Percentiles rank a stretch among this genome's conserved stretches.
Evolutionary conservation across 495 filamentous ascomycete genomes (phyloP).

Genomic region (Trichoderma asperelloides): DNA sequence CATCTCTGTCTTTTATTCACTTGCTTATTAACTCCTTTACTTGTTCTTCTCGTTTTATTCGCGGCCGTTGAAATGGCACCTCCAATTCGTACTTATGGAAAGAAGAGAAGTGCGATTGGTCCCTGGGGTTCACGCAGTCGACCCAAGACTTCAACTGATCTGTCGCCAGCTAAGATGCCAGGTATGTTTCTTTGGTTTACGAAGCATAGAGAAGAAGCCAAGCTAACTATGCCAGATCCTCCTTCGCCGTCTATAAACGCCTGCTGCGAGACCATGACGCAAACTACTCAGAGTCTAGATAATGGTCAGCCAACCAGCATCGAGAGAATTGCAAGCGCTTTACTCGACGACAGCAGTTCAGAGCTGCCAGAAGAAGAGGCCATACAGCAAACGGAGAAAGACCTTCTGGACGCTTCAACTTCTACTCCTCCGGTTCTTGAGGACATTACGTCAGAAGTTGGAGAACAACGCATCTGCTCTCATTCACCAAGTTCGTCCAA

Average conservation of each 20-base stretch:
- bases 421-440: neutral
- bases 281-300: neutral
- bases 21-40: neutral
- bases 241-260: neutral
- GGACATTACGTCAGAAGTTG: neutral
- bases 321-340: neutral
- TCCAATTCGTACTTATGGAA: neutral
- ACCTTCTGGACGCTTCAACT: neutral
- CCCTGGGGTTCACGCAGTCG: neutral
- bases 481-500: neutral
- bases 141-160: neutral
- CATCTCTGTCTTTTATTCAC: neutral
- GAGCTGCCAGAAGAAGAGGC: neutral
- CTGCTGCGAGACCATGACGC: neutral
- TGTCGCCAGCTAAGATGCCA: neutral
- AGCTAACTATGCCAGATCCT: neutral
- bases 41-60: neutral
- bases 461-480: neutral
- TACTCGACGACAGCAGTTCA: constrained; percentile 1
- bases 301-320: neutral
- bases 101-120: neutral
- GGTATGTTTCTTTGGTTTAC: neutral
- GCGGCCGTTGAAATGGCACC: neutral
- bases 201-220: no score
- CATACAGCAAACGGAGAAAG: neutral